phyloP scores from a whole-genome alignment of 2,329 filamentous ascomycete species.

The Blumeriella jaapii region DNA sequence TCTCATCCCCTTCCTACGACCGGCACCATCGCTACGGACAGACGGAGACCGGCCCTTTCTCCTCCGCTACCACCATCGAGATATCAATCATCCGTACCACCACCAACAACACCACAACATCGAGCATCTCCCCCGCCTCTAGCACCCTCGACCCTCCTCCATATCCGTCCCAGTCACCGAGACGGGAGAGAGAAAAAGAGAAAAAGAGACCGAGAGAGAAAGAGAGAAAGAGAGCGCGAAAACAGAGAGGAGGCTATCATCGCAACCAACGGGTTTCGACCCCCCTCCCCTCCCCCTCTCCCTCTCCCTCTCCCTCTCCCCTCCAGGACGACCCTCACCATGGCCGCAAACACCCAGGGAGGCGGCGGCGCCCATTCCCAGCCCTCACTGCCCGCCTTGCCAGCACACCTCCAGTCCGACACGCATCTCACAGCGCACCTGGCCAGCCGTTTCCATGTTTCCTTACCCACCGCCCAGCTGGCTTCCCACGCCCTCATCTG shows the following conservation, averaged over 20 bases:
- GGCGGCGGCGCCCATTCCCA: conserved; percentile 59
- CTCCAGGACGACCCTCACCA: conserved; percentile 4
- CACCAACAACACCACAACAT: too few relatives aligned
- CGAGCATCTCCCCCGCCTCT: too few relatives aligned
- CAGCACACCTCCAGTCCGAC: conserved; percentile 69
- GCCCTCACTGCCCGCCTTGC: conserved; percentile 77
- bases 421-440: conserved; percentile 73
- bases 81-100: too few relatives aligned
- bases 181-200: too few relatives aligned
- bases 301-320: background rate
- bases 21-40: too few relatives aligned
- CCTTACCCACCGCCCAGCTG: conserved; percentile 73
- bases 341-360: conserved; percentile 12
- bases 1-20: background rate
- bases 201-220: too few relatives aligned
- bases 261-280: background rate
- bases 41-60: too few relatives aligned
- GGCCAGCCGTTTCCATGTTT: conserved; percentile 83
- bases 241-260: too few relatives aligned
- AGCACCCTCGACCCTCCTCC: too few relatives aligned
- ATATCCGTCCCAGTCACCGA: too few relatives aligned
- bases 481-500: conserved; percentile 87
- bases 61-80: too few relatives aligned
- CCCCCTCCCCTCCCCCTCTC: background rate
- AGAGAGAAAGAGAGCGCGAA: too few relatives aligned